Conservation (phyloP, 345 rosid genomes). For the Passiflora organensis region DNA sequence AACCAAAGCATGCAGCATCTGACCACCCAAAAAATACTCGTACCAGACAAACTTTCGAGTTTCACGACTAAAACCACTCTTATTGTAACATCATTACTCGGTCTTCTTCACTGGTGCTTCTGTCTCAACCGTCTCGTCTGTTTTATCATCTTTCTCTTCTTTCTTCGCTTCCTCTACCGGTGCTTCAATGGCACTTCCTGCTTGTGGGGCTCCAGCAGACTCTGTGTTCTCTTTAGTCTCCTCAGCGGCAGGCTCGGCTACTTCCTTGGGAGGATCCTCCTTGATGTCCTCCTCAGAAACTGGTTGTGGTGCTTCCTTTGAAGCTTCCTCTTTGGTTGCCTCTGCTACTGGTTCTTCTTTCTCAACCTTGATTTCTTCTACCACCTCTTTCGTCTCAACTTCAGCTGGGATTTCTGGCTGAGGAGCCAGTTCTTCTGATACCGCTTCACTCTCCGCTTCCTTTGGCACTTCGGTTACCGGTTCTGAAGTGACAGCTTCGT, state of each 20-base stretch:
- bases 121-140: constrained; percentile 7
- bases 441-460: constrained; percentile 11
- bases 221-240: constrained; percentile 18
- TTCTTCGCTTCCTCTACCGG: constrained; percentile 19
- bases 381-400: constrained; percentile 27
- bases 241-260: too few species aligned
- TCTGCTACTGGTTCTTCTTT: constrained; percentile 29
- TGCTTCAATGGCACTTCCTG: constrained; percentile 21
- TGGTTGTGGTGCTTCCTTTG: constrained; percentile 18
- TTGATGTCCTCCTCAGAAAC: constrained; percentile 7
- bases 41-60: constrained; percentile 1
- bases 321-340: constrained; percentile 27
- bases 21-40: constrained; percentile 9
- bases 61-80: background rate
- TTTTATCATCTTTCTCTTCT: constrained; percentile 22
- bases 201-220: constrained; percentile 3
- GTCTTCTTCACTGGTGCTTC: constrained; percentile 26
- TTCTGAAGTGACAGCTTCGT: too few species aligned
- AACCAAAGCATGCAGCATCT: constrained; percentile 5
- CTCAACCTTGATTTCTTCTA: constrained; percentile 26
- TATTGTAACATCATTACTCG: constrained; percentile 13
- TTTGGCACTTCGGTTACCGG: constrained; percentile 12
- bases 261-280: constrained; percentile 10
- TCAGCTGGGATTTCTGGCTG: constrained; percentile 19
- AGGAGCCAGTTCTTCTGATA: constrained; percentile 5